phyloP scores from a whole-genome alignment of 2,329 filamentous ascomycete species.

The Beauveria sp. region DNA sequence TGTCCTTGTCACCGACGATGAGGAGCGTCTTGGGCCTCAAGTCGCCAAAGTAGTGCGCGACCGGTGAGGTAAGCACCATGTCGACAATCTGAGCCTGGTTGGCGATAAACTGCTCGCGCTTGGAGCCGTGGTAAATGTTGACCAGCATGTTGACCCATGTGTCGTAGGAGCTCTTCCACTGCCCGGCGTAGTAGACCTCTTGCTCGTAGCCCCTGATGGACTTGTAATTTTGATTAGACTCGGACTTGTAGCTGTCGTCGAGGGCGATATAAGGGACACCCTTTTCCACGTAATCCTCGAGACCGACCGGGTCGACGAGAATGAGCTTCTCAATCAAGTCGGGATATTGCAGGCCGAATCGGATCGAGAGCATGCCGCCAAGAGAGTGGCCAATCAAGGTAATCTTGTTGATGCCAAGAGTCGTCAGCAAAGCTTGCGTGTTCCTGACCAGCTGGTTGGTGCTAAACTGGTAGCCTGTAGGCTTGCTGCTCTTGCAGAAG shows the following conservation, averaged over 20 bases:
- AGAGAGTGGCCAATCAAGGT: constrained; percentile 47
- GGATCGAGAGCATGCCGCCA: constrained; percentile 45
- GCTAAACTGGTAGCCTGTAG: constrained; percentile 42
- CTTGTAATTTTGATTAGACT: constrained; percentile 32
- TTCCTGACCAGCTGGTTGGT: constrained; percentile 44
- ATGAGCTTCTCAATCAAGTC: constrained; percentile 33
- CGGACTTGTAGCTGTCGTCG: constrained; percentile 29
- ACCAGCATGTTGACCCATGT: constrained; percentile 48
- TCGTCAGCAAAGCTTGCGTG: constrained; percentile 38
- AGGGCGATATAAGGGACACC: constrained; percentile 40
- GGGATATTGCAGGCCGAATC: constrained; percentile 44
- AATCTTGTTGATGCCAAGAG: constrained; percentile 33
- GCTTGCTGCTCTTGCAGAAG: constrained; percentile 51
- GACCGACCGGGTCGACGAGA: constrained; percentile 43
- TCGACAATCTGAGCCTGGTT: constrained; percentile 46
- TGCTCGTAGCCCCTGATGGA: constrained; percentile 40
- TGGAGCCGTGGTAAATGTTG: constrained; percentile 39
- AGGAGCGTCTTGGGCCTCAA: constrained; percentile 39
- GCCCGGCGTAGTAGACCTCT: constrained; percentile 38
- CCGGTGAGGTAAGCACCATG: constrained; percentile 45
- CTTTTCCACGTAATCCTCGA: constrained; percentile 45
- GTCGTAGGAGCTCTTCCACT: constrained; percentile 43
- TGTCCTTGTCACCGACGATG: constrained; percentile 43
- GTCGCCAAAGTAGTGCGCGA: constrained; percentile 41
- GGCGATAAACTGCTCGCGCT: constrained; percentile 34